These are phyloP conservation scores for Brassica cretica DNA, from an alignment of 345 rosid genomes.

Conservation along the genomic window DNA sequence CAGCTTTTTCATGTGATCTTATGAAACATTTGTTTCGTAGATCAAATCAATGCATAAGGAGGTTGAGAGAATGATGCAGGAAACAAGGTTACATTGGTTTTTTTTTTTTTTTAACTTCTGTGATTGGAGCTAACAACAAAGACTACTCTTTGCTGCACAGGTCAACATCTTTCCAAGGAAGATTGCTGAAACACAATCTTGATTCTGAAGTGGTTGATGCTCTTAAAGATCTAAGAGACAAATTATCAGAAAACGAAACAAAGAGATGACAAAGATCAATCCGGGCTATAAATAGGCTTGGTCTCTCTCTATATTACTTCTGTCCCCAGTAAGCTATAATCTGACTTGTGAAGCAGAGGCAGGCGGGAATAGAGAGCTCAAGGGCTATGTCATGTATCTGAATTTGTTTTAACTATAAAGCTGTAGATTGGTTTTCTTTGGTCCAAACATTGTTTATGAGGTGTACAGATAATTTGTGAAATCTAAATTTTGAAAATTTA, in stretches of 20 bases:
- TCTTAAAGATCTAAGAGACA: conserved; percentile 73
- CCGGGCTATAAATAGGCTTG: neutral
- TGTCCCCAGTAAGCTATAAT: neutral
- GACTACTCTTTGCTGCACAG: conserved; percentile 35
- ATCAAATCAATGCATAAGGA: conserved; percentile 77
- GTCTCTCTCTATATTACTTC: neutral
- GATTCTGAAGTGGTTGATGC: conserved; percentile 87
- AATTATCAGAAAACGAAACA: conserved; percentile 55
- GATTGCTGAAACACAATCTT: conserved; percentile 80
- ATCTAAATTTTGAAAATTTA: neutral
- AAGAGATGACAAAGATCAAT: conserved; percentile 41
- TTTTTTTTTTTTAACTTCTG: neutral
- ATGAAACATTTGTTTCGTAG: conserved; percentile 39
- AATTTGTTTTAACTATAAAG: neutral
- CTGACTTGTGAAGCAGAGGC: conserved; percentile 11
- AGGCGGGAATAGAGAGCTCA: neutral
- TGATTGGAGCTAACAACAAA: conserved; percentile 6
- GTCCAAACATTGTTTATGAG: conserved; percentile 3
- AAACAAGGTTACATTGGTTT: conserved; percentile 58
- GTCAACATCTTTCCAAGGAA: conserved; percentile 76
- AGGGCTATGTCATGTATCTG: neutral
- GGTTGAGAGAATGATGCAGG: conserved; percentile 69
- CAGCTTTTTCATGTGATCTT: neutral
- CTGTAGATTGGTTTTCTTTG: conserved; percentile 4
- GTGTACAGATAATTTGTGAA: conserved; percentile 12